Evolutionary conservation across 2,329 filamentous ascomycete genomes (phyloP), one percentile per base, ranked within the genome.

Genomic region (Fusarium azukiicola): DNA sequence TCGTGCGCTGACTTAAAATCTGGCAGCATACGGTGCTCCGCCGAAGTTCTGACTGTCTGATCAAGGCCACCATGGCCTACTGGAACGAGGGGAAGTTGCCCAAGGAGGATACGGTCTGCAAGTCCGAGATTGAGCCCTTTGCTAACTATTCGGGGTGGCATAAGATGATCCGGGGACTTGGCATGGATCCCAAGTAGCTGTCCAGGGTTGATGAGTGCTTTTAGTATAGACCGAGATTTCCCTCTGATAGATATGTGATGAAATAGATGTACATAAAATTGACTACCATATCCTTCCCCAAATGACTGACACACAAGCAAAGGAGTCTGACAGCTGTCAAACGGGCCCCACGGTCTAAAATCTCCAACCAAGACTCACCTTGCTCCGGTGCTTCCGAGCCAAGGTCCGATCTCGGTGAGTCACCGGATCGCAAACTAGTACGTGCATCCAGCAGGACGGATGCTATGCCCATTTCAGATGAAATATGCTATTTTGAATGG

Each of bases 81-180:
- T 49, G 32, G 17, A 67, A 36, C 16, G 27, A 67, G 19, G 64
- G 44, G 3, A 67, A 49, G 44, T 32, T 67, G 4, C 32, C 64
- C 17, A 50, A 67, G 64, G 47, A 50, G 38, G 50, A 67, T 10
- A 67, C 40, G 19, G 27, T 50, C 21, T 67, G 64, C 27, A 36
- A 67, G 32, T 49, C 64, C 14, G 50, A 54, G 38, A 40, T 68
- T 27, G 7, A 38, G 11, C 49, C 47, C 36, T 67, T 67, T 38
- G 38, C 64, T 1, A 38, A 21, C n/a, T 7, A 38, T 2, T 16
- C 27, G 6, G 64, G 44, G 1, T 67, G 64, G 44, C 5, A 23
- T 19, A 21, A 49, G 19, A 46, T 67, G 14, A 23, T 67, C 21
- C 40, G 38, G 36, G 14, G 32, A n/a, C 32, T 50, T 40, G 64